phyloP scores from a whole-genome alignment of 495 filamentous ascomycete genomes.

The Penicillium chermesinum region DNA sequence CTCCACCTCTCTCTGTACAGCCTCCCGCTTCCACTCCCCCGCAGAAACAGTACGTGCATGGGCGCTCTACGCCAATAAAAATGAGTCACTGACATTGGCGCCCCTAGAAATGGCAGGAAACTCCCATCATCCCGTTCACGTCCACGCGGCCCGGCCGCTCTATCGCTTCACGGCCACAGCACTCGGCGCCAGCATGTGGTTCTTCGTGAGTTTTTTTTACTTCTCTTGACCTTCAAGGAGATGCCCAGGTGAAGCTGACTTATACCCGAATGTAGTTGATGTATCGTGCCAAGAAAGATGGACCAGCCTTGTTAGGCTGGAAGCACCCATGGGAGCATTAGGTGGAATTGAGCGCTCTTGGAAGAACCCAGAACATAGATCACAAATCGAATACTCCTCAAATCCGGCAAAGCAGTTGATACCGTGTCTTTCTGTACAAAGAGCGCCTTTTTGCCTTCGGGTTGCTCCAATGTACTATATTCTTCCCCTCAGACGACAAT shows the following conservation, averaged over 20 bases:
- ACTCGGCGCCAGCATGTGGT: constrained; percentile 97
- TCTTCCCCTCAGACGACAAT: constrained; percentile 12
- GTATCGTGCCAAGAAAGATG: constrained; percentile 94
- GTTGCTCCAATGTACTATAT: constrained; percentile 27
- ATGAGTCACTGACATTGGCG: too few relatives aligned
- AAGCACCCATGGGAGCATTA: constrained; percentile 99
- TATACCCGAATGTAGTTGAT: constrained; percentile 58
- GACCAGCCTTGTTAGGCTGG: constrained; percentile 80
- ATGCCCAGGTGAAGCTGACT: constrained; percentile 12
- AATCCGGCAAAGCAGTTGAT: neutral
- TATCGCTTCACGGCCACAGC: constrained; percentile 82
- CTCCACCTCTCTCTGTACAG: constrained; percentile 1
- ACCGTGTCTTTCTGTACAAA: constrained; percentile 7
- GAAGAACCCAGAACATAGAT: neutral
- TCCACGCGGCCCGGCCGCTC: constrained; percentile 66
- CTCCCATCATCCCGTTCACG: constrained; percentile 59
- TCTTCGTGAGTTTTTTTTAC: constrained; percentile 64
- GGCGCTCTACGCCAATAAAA: too few relatives aligned
- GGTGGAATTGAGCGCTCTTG: neutral
- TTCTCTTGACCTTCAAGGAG: neutral
- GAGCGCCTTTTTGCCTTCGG: neutral
- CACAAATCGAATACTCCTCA: too few relatives aligned
- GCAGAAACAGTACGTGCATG: constrained; percentile 2
- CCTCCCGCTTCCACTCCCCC: neutral
- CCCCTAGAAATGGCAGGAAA: constrained; percentile 50